A percentile compares a stretch with the other conserved stretches of the same genome.
phyloP scores from a whole-genome alignment of 2,329 filamentous ascomycete genomes.

The Venturia asperata region DNA sequence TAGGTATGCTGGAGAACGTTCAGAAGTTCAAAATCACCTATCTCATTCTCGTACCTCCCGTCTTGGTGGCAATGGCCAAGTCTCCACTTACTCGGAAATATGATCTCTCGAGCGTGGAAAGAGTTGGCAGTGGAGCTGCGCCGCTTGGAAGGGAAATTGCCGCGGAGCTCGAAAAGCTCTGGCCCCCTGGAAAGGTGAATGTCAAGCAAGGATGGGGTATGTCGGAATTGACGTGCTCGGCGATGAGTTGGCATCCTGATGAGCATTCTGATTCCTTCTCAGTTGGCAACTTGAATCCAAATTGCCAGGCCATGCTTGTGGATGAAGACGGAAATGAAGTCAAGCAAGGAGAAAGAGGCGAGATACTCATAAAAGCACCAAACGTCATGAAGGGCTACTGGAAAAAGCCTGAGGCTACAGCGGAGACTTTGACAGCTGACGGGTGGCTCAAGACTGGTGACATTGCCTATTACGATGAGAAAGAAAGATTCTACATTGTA shows the following conservation, averaged over 20 bases:
- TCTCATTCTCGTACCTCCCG: slow-evolving; percentile 64
- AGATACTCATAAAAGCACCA: slow-evolving; percentile 66
- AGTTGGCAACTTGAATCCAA: slow-evolving; percentile 64
- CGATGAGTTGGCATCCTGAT: slow-evolving; percentile 56
- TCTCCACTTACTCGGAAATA: slow-evolving; percentile 57
- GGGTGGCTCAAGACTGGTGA: slow-evolving; percentile 69
- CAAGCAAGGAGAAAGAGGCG: slow-evolving; percentile 49
- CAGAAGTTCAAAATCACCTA: slow-evolving; percentile 62
- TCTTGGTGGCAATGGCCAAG: slow-evolving; percentile 67
- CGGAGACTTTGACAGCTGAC: slow-evolving; percentile 53
- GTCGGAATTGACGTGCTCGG: slow-evolving; percentile 63
- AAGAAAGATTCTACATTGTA: slow-evolving; percentile 57
- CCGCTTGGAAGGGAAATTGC: slow-evolving; percentile 44
- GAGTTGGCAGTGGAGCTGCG: slow-evolving; percentile 60
- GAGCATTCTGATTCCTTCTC: slow-evolving; percentile 37
- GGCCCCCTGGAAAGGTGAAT: slow-evolving; percentile 43
- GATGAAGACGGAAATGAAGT: slow-evolving; percentile 50
- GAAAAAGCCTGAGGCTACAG: slow-evolving; percentile 61
- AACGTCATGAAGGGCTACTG: slow-evolving; percentile 73
- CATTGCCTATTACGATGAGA: slow-evolving; percentile 54
- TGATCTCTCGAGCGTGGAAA: slow-evolving; percentile 60
- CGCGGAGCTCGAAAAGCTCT: slow-evolving; percentile 51
- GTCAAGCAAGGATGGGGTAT: slow-evolving; percentile 77
- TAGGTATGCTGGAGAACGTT: slow-evolving; percentile 61
- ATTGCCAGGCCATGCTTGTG: slow-evolving; percentile 58